These are phyloP conservation scores for Rhipidocladum racemiflorum DNA, from an alignment of 176 grass and related monocot genomes.

Conservation along the genomic window DNA sequence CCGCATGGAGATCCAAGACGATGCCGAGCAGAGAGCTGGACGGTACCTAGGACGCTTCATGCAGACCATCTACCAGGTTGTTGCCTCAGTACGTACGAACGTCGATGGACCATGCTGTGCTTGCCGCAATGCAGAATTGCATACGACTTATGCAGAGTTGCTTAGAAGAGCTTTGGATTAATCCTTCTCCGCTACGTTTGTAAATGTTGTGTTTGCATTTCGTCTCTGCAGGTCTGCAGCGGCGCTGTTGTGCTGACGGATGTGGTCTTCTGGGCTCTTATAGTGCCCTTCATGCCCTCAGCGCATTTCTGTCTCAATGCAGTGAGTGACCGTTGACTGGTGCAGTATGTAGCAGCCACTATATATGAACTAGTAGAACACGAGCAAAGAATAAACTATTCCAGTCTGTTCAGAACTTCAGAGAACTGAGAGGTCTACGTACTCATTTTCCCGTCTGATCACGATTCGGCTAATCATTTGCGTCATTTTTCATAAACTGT, in stretches of 20 bases:
- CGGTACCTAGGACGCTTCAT: background rate
- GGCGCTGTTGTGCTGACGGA: conserved; percentile 57
- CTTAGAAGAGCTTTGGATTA: background rate
- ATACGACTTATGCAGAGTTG: background rate
- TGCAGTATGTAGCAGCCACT: background rate
- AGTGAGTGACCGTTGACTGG: conserved; percentile 28
- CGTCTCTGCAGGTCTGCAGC: conserved; percentile 7
- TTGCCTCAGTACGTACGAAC: background rate
- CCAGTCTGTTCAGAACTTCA: background rate
- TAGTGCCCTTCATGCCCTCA: conserved; percentile 43
- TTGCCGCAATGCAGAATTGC: background rate
- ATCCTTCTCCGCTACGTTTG: background rate
- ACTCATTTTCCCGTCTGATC: background rate
- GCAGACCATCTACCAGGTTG: conserved; percentile 49
- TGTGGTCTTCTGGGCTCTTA: conserved; percentile 53
- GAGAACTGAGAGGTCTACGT: background rate
- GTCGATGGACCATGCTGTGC: background rate
- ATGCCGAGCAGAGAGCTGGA: background rate
- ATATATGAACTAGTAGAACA: background rate
- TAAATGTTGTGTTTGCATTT: too few relatives aligned
- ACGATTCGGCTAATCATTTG: background rate
- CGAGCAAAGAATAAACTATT: conserved; percentile 2
- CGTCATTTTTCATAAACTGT: background rate
- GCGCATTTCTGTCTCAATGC: conserved; percentile 44
- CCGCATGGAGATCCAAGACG: background rate